Base-by-base conservation (phyloP, 768 basidiomycete species). In the Tylopilus sp. region DNA sequence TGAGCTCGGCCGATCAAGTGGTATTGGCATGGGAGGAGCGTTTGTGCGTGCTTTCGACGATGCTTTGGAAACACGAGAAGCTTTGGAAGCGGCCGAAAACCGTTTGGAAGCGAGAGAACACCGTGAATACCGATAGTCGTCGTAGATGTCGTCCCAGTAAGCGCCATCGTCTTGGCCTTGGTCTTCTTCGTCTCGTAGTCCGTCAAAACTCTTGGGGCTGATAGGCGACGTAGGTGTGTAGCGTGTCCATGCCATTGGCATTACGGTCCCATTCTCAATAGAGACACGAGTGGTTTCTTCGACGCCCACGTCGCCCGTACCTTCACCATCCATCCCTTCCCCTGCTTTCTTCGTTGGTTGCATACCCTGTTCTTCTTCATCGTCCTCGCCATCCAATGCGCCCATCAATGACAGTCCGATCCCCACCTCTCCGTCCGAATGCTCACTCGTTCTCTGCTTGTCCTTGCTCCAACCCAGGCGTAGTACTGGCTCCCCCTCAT, bases 71-170 rank as follows among this genome's bases (percentile, higher is more conserved):
- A 30, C 31, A 4, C 63, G 58, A 2, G 63, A 64, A 6, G 51
- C 48, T 21, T 61, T 68, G 5, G 66, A 66, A 13, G 45, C 11
- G 3, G 1, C 20, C 0, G 58, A 60, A 28, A 58, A 51, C 21
- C 60, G 57, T 50, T 61, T 63, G 44, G 73, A 73, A 1, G 73
- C 73, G 49, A 80, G 71, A 0, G 84, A 86, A 47, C 75, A 76
- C 6, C 82, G 72, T 18, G 86, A 86, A 56, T 88, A 88, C 21
- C 85, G 77, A 62, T 91, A 91, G 53, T 88, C 80, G 64, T 91
- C 88, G 55, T 91, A 91, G 45, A 91, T 88, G 57, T 88, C 85
- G 47, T 88, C 87, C 80, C 86, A 88, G 48, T 84, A 71, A 39
- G 55, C 68, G 10, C 67, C 68, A 28, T 69, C 69, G 26, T 66